Evolutionary conservation across 495 filamentous ascomycete genomes (phyloP).

Genomic region (Hypoxylon intermedium): DNA sequence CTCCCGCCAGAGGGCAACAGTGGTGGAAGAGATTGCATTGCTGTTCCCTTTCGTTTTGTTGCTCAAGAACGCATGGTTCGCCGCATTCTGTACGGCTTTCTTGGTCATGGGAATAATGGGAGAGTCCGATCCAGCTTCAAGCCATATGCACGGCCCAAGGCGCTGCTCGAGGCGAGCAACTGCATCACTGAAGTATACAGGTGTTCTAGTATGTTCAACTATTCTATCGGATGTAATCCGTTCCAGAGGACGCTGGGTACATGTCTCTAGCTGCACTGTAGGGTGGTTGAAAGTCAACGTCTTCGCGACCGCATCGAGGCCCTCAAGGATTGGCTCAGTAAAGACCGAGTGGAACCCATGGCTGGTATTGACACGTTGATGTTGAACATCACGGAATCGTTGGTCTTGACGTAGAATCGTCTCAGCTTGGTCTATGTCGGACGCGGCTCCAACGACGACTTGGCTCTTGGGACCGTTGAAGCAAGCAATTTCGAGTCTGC

Average conservation of each 20-base stretch:
- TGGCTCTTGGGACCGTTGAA: conserved; percentile 48
- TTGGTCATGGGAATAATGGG: conserved; percentile 45
- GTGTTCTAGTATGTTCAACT: conserved; percentile 41
- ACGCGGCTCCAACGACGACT: conserved; percentile 41
- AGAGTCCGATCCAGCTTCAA: conserved; percentile 48
- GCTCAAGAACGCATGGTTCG: conserved; percentile 1
- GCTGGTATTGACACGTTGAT: conserved; percentile 45
- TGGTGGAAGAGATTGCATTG: neutral
- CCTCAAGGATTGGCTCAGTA: conserved; percentile 44
- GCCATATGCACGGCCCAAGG: conserved; percentile 41
- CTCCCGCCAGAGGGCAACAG: neutral
- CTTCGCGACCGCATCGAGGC: conserved; percentile 36
- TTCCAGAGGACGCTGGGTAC: conserved; percentile 20
- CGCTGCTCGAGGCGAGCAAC: conserved; percentile 38
- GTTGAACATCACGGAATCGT: conserved; percentile 17
- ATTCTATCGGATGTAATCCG: conserved; percentile 15
- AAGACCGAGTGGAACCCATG: conserved; percentile 57
- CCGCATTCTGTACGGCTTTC: conserved; percentile 4
- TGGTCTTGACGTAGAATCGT: conserved; percentile 11
- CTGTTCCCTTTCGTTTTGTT: conserved; percentile 1
- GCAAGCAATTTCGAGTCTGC: conserved; percentile 49
- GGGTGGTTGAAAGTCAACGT: conserved; percentile 41
- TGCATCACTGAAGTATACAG: conserved; percentile 47
- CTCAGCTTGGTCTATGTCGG: conserved; percentile 34
- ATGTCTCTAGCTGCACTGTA: conserved; percentile 44